Conservation (phyloP, 192 early-diverging fungal species). For the Phycomyces nitens region DNA sequence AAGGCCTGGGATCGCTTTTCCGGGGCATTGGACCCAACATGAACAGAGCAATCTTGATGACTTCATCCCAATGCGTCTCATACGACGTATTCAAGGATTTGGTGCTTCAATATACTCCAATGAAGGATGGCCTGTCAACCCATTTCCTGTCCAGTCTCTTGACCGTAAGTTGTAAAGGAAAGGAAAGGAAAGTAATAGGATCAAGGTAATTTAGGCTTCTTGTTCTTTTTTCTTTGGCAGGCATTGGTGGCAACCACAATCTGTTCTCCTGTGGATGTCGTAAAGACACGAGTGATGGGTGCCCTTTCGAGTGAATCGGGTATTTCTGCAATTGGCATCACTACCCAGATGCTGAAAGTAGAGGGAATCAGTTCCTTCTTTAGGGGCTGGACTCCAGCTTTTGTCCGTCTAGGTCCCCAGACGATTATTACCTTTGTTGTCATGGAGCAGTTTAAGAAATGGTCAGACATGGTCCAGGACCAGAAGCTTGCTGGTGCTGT, state of each 20-base stretch:
- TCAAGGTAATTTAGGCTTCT: too few relatives aligned
- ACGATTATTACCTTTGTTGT: slow-evolving; percentile 80
- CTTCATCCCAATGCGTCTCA: slow-evolving; percentile 61
- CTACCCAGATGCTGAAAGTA: slow-evolving; percentile 31
- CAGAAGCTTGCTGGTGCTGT: slow-evolving; percentile 2
- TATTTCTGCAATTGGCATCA: slow-evolving; percentile 42
- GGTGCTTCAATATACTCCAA: slow-evolving; percentile 52
- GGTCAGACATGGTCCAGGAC: slow-evolving; percentile 10
- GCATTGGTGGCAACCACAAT: slow-evolving; percentile 72
- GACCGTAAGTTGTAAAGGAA: slow-evolving; percentile 44
- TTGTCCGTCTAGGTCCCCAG: slow-evolving; percentile 76
- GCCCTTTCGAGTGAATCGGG: slow-evolving; percentile 25
- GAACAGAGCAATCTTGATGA: slow-evolving; percentile 85
- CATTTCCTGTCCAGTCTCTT: slow-evolving; percentile 71
- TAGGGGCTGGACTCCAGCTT: slow-evolving; percentile 83
- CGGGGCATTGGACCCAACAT: slow-evolving; percentile 88
- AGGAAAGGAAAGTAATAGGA: too few relatives aligned
- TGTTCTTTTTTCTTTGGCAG: too few relatives aligned
- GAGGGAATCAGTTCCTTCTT: slow-evolving; percentile 71
- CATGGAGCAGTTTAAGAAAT: slow-evolving; percentile 64
- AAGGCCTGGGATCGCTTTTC: slow-evolving; percentile 74
- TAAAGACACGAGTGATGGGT: slow-evolving; percentile 84
- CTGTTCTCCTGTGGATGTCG: slow-evolving; percentile 73
- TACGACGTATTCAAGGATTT: slow-evolving; percentile 76
- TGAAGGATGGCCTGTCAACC: slow-evolving; percentile 57